phyloP scores from a whole-genome alignment of 352 stramenopile genomes.

The Globisporangium sylvaticum region DNA sequence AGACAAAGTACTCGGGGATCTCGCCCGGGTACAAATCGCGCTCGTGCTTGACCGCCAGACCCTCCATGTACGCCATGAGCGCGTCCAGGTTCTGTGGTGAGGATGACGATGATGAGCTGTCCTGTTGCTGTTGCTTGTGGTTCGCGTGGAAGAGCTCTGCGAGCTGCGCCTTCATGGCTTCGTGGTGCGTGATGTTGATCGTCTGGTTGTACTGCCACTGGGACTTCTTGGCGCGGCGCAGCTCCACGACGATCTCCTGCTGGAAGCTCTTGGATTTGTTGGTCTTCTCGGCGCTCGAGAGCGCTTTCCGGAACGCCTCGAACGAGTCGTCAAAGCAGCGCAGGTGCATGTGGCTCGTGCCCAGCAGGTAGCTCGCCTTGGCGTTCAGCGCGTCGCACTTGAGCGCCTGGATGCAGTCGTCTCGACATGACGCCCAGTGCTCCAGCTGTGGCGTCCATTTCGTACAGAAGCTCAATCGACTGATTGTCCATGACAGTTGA shows the following conservation, averaged over 20 bases:
- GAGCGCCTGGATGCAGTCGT: constrained; percentile 61
- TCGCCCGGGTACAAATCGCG: constrained; percentile 43
- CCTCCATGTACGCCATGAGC: constrained; percentile 61
- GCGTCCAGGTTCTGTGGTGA: constrained; percentile 30
- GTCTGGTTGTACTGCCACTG: constrained; percentile 54
- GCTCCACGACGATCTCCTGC: constrained; percentile 52
- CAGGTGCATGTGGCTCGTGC: constrained; percentile 52
- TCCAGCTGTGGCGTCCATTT: constrained; percentile 32
- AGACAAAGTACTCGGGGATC: constrained; percentile 77
- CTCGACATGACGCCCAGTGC: constrained; percentile 51
- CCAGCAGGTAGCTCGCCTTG: constrained; percentile 75
- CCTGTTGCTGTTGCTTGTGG: constrained; percentile 18
- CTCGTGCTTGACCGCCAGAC: constrained; percentile 44
- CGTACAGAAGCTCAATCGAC: not conserved
- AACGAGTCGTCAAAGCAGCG: constrained; percentile 47
- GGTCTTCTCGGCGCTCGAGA: constrained; percentile 48
- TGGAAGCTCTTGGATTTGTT: constrained; percentile 52
- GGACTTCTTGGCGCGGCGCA: constrained; percentile 59
- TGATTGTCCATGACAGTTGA: not conserved
- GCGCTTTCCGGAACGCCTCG: constrained; percentile 44
- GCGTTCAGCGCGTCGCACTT: constrained; percentile 57
- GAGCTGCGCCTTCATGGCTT: constrained; percentile 38
- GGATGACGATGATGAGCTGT: not conserved
- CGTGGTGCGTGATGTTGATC: constrained; percentile 34
- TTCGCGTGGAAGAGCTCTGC: constrained; percentile 28